phyloP scores from a whole-genome alignment of 176 grass and related monocot species.

The Lolium perenne region DNA sequence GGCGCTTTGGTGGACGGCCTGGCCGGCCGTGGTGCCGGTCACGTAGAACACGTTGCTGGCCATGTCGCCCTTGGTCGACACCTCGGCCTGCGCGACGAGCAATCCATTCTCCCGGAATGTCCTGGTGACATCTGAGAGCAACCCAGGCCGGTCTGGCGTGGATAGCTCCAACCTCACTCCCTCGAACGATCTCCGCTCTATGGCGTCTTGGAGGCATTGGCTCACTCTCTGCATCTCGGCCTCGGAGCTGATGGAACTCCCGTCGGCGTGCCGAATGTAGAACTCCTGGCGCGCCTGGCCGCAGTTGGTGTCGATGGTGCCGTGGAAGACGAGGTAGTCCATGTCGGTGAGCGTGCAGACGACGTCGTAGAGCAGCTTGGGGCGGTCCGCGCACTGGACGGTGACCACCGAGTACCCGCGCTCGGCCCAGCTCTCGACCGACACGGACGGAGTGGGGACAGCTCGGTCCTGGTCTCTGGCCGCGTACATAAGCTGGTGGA shows the following conservation, averaged over 20 bases:
- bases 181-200: constrained; percentile 69
- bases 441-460: constrained; percentile 38
- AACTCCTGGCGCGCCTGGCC: constrained; percentile 80
- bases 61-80: constrained; percentile 66
- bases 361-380: constrained; percentile 88
- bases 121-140: constrained; percentile 75
- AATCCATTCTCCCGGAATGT: constrained; percentile 88
- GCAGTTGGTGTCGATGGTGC: constrained; percentile 77
- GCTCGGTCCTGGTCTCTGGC: constrained; percentile 43
- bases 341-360: constrained; percentile 93
- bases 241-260: constrained; percentile 67
- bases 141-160: constrained; percentile 58
- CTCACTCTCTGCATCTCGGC: constrained; percentile 67
- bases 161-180: constrained; percentile 74
- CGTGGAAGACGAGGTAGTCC: constrained; percentile 96
- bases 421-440: constrained; percentile 80
- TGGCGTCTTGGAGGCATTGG: constrained; percentile 77
- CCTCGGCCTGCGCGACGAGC: constrained; percentile 67
- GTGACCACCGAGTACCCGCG: constrained; percentile 89
- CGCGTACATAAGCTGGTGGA: constrained; percentile 88
- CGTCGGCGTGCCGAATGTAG: constrained; percentile 81
- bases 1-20: constrained; percentile 50
- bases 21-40: constrained; percentile 66
- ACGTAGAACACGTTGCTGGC: constrained; percentile 92
- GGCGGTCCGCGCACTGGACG: constrained; percentile 71